Evolutionary conservation across 441 rosid species (phyloP), one percentile per base, ranked within the genome.

Genomic region (Gossypium aridum): DNA sequence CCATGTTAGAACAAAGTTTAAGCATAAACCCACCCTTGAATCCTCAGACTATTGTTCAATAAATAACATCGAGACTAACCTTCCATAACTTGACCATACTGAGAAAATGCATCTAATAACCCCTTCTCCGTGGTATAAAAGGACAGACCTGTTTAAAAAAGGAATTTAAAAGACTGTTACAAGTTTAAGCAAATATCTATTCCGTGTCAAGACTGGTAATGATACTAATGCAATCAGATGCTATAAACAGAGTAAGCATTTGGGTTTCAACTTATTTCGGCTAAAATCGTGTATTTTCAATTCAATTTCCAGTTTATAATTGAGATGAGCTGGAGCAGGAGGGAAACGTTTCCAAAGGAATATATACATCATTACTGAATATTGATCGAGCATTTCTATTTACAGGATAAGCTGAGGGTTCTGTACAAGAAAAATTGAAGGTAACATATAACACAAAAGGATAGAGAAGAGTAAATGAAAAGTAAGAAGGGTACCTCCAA

Each of bases 1-100:
- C 22, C 49, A 2, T 2, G 31, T 23, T 47, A 17, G 63, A 49
- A 63, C 14, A 75, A 39, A 13, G 16, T 39, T 62, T 64, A 61
- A 61, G 20, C 43, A 56, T 16, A 61, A 53, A 60, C 59, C n/a
- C 28, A 51, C 6, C 12, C 45, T 16, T 20, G 57, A 64, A 49
- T 9, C 55, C 22, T 28, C 10, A 13, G 39, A 71, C 13, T 20
- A 47, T 59, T 3, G 55, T 10, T 68, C 31, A 14, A 37, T 34
- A 39, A 39, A 39, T 39, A 39, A 8, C 45, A 7, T 51, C 22
- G 53, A 25, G 4, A 62, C 13, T 51, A 61, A 88, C 99, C 97
- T 89, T 92, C 96, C 75, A 95, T 81, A 67, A 95, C 98, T 83
- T 95, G 97, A 76, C 99, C 99, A 62, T 75, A 83, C 62, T 82